Percentiles rank a stretch among this genome's conserved stretches.
These are phyloP conservation scores for Buddleja alternifolia DNA, from an alignment of 257 asterid genomes.

Conservation along the genomic window DNA sequence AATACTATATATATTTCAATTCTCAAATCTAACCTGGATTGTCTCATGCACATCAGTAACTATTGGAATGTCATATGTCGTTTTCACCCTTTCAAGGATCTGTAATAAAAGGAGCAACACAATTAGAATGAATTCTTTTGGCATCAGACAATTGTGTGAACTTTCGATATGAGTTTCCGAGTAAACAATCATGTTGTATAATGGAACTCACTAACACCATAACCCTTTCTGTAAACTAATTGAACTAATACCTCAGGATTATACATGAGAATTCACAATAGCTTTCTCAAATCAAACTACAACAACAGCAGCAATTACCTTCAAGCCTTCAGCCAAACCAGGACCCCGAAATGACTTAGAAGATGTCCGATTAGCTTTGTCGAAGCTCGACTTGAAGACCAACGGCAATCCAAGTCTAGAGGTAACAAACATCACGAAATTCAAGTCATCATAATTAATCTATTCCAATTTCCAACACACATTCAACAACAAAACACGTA, in stretches of 20 bases:
- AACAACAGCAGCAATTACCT: conserved; percentile 38
- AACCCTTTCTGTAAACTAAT: background rate
- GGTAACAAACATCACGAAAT: background rate
- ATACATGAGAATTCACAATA: background rate
- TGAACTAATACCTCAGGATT: background rate
- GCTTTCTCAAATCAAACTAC: background rate
- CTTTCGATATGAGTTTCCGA: background rate
- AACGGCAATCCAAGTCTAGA: conserved; percentile 61
- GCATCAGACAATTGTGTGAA: conserved; percentile 2
- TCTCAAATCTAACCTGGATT: conserved; percentile 51
- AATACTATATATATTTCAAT: background rate
- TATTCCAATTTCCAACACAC: no score
- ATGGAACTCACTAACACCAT: background rate
- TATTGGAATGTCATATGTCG: conserved; percentile 69
- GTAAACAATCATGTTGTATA: background rate
- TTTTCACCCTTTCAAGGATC: conserved; percentile 90
- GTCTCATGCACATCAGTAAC: conserved; percentile 85
- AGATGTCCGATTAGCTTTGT: conserved; percentile 87
- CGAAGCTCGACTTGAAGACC: conserved; percentile 88
- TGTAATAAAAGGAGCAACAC: conserved; percentile 27
- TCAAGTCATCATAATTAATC: no score
- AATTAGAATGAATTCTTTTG: background rate
- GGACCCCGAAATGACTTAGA: conserved; percentile 94
- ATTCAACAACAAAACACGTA: no score
- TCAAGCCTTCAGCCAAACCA: conserved; percentile 77